Conservation (phyloP, 2,329 filamentous ascomycete species). For the Ophiostoma himal-ulmi region DNA sequence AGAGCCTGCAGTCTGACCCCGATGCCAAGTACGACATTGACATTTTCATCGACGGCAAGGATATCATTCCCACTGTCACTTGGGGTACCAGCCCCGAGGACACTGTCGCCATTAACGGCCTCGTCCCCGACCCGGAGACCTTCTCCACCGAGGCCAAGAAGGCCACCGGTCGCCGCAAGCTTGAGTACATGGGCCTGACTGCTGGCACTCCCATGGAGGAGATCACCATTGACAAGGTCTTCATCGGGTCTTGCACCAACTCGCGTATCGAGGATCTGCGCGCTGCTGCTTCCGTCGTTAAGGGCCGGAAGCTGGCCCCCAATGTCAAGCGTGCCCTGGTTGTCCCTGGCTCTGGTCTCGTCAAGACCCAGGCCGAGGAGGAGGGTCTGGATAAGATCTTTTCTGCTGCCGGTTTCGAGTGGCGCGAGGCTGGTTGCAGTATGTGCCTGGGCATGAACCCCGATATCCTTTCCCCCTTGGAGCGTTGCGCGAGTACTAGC, state of each 20-base stretch:
- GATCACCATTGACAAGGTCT: conserved; percentile 89
- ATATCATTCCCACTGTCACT: conserved; percentile 87
- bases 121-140: conserved; percentile 84
- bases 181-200: conserved; percentile 94
- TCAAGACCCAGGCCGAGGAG: conserved; percentile 84
- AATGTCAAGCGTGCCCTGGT: conserved; percentile 96
- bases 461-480: conserved; percentile 85
- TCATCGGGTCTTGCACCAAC: conserved; percentile 97
- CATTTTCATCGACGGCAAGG: conserved; percentile 83
- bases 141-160: conserved; percentile 78
- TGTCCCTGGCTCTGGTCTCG: conserved; percentile 88
- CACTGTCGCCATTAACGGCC: conserved; percentile 85
- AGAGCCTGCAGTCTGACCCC: conserved; percentile 74
- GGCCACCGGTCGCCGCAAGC: conserved; percentile 67
- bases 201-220: conserved; percentile 87
- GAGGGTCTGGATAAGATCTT: conserved; percentile 95
- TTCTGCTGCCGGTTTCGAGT: conserved; percentile 86
- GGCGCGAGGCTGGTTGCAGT: conserved; percentile 95
- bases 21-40: conserved; percentile 86
- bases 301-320: conserved; percentile 76
- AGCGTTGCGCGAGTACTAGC: conserved; percentile 90
- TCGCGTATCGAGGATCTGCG: conserved; percentile 93
- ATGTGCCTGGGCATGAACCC: conserved; percentile 99
- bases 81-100: conserved; percentile 98
- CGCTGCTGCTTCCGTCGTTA: conserved; percentile 76